Conservation (phyloP, 176 grass and related monocot species). For the Musa schizocarpa region DNA sequence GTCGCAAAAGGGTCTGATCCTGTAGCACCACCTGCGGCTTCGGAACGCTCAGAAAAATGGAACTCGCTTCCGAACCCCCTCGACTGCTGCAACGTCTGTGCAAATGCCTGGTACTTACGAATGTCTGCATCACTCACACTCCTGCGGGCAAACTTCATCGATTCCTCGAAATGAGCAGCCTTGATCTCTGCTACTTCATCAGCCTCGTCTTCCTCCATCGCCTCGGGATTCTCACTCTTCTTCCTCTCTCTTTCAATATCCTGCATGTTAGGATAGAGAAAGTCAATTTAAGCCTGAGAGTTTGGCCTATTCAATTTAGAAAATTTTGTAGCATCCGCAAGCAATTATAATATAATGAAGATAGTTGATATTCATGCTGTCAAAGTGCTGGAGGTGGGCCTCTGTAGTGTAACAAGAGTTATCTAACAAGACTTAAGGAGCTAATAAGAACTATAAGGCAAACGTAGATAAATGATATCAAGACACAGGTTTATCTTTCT, state of each 20-base stretch:
- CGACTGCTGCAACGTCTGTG: slow-evolving; percentile 20
- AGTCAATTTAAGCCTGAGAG: background rate
- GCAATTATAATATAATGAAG: no score
- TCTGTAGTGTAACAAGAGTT: no score
- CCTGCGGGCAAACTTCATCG: slow-evolving; percentile 12
- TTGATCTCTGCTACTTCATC: slow-evolving; percentile 15
- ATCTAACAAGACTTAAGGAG: no score
- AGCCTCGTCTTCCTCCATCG: slow-evolving; percentile 17
- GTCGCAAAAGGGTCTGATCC: background rate
- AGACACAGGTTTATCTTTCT: no score
- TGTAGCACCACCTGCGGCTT: background rate
- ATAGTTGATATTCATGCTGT: no score
- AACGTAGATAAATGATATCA: no score
- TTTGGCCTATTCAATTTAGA: background rate
- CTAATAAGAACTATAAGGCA: no score
- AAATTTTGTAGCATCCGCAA: background rate
- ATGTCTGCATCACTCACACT: slow-evolving; percentile 21
- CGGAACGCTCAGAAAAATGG: background rate
- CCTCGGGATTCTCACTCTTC: slow-evolving; percentile 17
- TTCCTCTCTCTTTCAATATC: slow-evolving; percentile 16
- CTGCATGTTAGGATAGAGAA: background rate
- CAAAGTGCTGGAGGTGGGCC: no score
- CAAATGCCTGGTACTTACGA: slow-evolving; percentile 20
- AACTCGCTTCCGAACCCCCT: slow-evolving; percentile 10
- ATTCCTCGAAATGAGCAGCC: slow-evolving; percentile 20